Evolutionary conservation across 2,329 filamentous ascomycete genomes (phyloP).

Genomic region (Colletotrichum sp.): DNA sequence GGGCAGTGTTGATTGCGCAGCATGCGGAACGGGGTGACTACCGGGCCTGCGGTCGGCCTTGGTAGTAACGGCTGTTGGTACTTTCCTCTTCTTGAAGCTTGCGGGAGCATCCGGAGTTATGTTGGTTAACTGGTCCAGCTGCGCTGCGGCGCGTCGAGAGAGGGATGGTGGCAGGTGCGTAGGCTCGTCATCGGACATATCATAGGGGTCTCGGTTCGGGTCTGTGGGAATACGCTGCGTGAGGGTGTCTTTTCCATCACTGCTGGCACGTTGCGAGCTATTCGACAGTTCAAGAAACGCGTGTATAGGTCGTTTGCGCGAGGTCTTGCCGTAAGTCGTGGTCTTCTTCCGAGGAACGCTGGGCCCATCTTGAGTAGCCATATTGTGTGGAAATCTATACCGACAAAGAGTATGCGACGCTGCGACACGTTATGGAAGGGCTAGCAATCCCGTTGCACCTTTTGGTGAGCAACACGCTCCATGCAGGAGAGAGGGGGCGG

Average conservation of each 20-base stretch:
- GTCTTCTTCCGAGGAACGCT: slow-evolving; percentile 14
- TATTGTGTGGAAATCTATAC: neutral
- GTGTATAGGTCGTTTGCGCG: slow-evolving; percentile 18
- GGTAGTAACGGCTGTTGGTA: neutral
- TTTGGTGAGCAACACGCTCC: neutral
- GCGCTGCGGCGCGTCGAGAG: neutral
- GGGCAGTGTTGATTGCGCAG: neutral
- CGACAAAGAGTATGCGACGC: neutral
- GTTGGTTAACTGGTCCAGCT: neutral
- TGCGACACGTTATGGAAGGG: neutral
- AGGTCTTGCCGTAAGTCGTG: slow-evolving; percentile 22
- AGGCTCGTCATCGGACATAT: slow-evolving; percentile 3
- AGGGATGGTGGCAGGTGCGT: neutral
- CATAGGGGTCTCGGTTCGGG: neutral
- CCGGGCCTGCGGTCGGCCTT: slow-evolving; percentile 1
- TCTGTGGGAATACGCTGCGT: neutral
- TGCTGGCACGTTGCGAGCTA: neutral
- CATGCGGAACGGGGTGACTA: neutral
- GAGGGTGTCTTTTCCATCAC: neutral
- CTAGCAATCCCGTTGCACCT: neutral
- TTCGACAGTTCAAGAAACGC: slow-evolving; percentile 15
- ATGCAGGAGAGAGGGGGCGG: neutral
- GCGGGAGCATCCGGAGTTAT: neutral
- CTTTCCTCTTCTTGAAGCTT: slow-evolving; percentile 4
- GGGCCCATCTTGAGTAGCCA: slow-evolving; percentile 19